Conservation (phyloP, 306 rosid species). For the Acmispon strigosus region DNA sequence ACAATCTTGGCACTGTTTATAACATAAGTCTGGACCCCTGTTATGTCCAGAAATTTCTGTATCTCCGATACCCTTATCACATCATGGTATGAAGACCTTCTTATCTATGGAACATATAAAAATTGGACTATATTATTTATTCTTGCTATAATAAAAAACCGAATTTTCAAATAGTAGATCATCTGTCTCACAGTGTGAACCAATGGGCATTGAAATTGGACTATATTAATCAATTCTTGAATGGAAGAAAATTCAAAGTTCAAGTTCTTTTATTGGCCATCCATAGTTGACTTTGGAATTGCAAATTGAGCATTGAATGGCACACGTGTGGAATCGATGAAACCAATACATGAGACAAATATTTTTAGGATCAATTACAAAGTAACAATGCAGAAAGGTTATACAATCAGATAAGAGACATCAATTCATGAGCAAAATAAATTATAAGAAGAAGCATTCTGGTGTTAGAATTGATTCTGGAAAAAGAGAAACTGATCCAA, state of each 20-base stretch:
- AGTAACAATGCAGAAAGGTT: background rate
- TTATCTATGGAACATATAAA: constrained; percentile 31
- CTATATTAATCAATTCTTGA: background rate
- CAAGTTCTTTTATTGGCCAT: constrained; percentile 13
- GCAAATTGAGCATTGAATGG: constrained; percentile 14
- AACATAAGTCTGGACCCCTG: constrained; percentile 53
- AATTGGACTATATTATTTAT: background rate
- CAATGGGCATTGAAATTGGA: background rate
- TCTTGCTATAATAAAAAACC: background rate
- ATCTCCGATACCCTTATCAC: constrained; percentile 67
- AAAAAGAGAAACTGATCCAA: too few species aligned
- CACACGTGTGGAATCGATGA: constrained; percentile 1
- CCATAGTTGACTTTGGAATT: constrained; percentile 33
- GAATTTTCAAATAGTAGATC: background rate
- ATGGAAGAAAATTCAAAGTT: constrained; percentile 14
- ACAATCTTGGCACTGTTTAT: constrained; percentile 69
- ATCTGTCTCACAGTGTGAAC: background rate
- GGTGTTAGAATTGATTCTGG: too few species aligned
- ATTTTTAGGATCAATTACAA: constrained; percentile 14
- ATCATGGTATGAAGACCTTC: constrained; percentile 77
- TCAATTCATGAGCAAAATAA: background rate
- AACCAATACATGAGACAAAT: constrained; percentile 4
- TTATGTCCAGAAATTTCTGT: constrained; percentile 58
- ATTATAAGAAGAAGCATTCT: too few species aligned
- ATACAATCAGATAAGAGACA: constrained; percentile 9